phyloP scores from a whole-genome alignment of 495 filamentous ascomycete species.

The Neurospora sublineolata region DNA sequence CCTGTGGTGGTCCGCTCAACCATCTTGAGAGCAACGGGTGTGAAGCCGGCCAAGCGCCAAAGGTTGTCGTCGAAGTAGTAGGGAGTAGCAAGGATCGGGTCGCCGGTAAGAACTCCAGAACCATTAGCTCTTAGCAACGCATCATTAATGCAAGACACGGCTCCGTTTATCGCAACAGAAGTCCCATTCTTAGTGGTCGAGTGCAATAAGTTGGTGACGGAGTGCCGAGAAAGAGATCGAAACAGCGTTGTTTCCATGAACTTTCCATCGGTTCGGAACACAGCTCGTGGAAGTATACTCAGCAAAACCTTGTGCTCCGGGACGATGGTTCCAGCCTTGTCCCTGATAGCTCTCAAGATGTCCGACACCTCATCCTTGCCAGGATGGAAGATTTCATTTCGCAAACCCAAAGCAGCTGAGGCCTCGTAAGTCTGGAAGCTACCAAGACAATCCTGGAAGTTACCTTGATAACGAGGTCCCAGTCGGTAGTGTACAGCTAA shows the following conservation, averaged over 20 bases:
- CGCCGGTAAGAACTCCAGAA: conserved; percentile 67
- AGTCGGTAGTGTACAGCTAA: conserved; percentile 83
- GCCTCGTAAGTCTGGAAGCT: conserved; percentile 95
- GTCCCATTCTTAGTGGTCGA: conserved; percentile 62
- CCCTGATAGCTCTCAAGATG: conserved; percentile 75
- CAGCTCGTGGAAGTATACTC: conserved; percentile 66
- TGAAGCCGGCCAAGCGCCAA: conserved; percentile 83
- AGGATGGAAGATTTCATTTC: conserved; percentile 83
- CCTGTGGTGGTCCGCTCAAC: conserved; percentile 62
- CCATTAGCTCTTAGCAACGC: conserved; percentile 68
- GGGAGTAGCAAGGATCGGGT: conserved; percentile 70
- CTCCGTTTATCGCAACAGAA: conserved; percentile 76
- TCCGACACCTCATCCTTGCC: conserved; percentile 88
- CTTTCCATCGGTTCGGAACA: conserved; percentile 66
- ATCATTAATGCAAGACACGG: conserved; percentile 80
- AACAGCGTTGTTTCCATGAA: conserved; percentile 64
- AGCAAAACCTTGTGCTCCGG: conserved; percentile 75
- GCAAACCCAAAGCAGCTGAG: conserved; percentile 80
- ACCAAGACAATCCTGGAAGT: conserved; percentile 91
- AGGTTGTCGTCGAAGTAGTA: conserved; percentile 82
- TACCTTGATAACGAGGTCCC: conserved; percentile 82
- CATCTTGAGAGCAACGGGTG: conserved; percentile 70
- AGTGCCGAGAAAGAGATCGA: conserved; percentile 61
- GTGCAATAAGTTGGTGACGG: conserved; percentile 59
- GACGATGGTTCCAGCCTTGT: conserved; percentile 67